phyloP scores from a whole-genome alignment of 352 stramenopile species.

The Globisporangium nagaii region DNA sequence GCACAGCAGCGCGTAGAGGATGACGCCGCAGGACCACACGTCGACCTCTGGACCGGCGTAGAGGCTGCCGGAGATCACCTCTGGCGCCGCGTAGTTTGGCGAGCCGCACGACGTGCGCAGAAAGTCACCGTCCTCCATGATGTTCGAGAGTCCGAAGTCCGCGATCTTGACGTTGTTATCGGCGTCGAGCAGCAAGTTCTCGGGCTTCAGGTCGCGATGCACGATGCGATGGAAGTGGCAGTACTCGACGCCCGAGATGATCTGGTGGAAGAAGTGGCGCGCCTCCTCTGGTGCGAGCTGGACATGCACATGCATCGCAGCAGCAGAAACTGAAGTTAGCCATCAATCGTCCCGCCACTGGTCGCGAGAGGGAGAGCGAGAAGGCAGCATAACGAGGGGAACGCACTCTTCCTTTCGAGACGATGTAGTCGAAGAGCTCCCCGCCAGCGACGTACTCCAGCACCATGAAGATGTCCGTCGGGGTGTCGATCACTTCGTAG shows the following conservation, averaged over 20 bases:
- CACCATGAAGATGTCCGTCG: slow-evolving; percentile 97
- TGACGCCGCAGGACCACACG: slow-evolving; percentile 99
- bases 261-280: slow-evolving; percentile 98
- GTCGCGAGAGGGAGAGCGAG: background rate
- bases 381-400: background rate
- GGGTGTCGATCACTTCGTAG: slow-evolving; percentile 98
- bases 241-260: slow-evolving; percentile 98
- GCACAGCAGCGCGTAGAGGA: slow-evolving; percentile 98
- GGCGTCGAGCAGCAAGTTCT: slow-evolving; percentile 96
- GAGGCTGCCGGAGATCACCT: slow-evolving; percentile 98
- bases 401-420: slow-evolving; percentile 91
- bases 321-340: slow-evolving; percentile 5
- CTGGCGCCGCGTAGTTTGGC: slow-evolving; percentile 99
- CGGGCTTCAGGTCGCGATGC: slow-evolving; percentile 97
- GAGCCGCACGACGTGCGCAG: slow-evolving; percentile 96
- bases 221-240: slow-evolving; percentile 99
- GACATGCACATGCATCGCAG: slow-evolving; percentile 11
- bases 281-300: slow-evolving; percentile 96
- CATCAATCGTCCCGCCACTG: no score
- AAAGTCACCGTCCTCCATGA: slow-evolving; percentile 98
- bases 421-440: slow-evolving; percentile 99
- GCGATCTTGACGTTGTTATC: slow-evolving; percentile 99
- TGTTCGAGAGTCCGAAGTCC: slow-evolving; percentile 99
- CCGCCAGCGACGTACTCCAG: slow-evolving; percentile 92
- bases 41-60: slow-evolving; percentile 99